Percentiles rank a stretch among this genome's conserved stretches.
Evolutionary conservation across 139 green algal genomes (phyloP).

Genomic region (Micractinium conductrix): DNA sequence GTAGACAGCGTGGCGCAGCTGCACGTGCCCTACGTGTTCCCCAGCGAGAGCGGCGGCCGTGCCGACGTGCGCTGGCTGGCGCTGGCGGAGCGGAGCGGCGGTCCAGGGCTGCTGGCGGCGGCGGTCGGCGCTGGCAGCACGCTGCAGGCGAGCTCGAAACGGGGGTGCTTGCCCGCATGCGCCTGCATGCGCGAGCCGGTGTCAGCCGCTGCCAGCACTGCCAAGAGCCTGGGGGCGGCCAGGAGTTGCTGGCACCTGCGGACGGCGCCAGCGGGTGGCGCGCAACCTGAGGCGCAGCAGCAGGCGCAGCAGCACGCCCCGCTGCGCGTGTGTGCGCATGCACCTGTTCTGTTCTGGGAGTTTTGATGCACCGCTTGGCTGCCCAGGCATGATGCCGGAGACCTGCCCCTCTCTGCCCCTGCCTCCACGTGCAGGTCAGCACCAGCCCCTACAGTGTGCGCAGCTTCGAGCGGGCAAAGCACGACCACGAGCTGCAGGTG

Average conservation of each 20-base stretch:
- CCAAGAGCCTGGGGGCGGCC: no score
- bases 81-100: slow-evolving; percentile 30
- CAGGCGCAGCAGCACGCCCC: background rate
- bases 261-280: no score
- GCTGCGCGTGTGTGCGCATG: background rate
- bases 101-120: slow-evolving; percentile 34
- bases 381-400: no score
- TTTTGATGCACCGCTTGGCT: background rate
- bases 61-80: slow-evolving; percentile 74
- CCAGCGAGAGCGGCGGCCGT: slow-evolving; percentile 80
- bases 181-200: no score
- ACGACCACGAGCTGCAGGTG: slow-evolving; percentile 74
- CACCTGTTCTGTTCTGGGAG: no score
- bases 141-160: slow-evolving; percentile 10
- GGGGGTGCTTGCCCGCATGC: no score
- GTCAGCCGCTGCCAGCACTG: no score
- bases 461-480: slow-evolving; percentile 57
- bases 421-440: slow-evolving; percentile 43
- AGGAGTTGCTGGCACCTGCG: no score
- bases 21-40: slow-evolving; percentile 91
- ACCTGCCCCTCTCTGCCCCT: no score
- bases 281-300: no score
- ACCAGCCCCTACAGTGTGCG: slow-evolving; percentile 51
- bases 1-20: slow-evolving; percentile 50
- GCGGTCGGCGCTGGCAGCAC: background rate